A percentile compares a stretch with the other conserved stretches of the same genome.
phyloP scores from a whole-genome alignment of 257 asterid species.

The Penstemon newberryi region DNA sequence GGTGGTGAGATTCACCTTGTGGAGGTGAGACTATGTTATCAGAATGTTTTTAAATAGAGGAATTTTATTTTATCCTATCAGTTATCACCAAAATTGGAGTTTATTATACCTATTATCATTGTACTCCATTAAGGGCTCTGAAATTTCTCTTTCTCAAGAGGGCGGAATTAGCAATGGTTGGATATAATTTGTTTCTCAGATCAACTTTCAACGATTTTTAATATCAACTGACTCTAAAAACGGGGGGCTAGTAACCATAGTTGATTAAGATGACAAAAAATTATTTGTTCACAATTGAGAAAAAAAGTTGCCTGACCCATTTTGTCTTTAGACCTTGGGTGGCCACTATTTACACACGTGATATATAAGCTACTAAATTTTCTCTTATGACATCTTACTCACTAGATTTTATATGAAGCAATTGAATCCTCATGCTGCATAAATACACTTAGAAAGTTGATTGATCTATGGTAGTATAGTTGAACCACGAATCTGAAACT shows the following conservation, averaged over 20 bases:
- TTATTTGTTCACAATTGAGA: conserved; percentile 1
- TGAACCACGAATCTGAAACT: neutral
- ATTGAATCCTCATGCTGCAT: neutral
- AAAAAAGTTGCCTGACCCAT: neutral
- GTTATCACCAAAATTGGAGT: neutral
- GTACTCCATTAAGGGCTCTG: neutral
- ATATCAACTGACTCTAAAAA: neutral
- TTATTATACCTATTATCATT: too few relatives aligned
- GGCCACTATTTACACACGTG: too few relatives aligned
- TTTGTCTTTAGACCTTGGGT: neutral
- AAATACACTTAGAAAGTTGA: neutral
- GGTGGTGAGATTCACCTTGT: conserved; percentile 81
- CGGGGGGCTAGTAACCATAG: neutral
- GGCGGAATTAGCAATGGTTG: neutral
- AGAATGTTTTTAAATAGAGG: conserved; percentile 11
- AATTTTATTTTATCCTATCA: conserved; percentile 15
- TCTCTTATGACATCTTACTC: too few relatives aligned
- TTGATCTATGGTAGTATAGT: conserved; percentile 2
- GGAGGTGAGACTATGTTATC: conserved; percentile 59
- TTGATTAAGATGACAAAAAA: neutral
- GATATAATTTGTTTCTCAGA: conserved; percentile 16
- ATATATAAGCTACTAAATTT: too few relatives aligned
- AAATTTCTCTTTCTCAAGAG: neutral
- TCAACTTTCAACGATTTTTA: conserved; percentile 8
- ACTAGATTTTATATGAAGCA: neutral